Percentiles rank a stretch among this genome's conserved stretches.
phyloP scores from a whole-genome alignment of 225 moss, liverwort and hornwort genomes.

The Bryoerythrophyllum caledonicum region DNA sequence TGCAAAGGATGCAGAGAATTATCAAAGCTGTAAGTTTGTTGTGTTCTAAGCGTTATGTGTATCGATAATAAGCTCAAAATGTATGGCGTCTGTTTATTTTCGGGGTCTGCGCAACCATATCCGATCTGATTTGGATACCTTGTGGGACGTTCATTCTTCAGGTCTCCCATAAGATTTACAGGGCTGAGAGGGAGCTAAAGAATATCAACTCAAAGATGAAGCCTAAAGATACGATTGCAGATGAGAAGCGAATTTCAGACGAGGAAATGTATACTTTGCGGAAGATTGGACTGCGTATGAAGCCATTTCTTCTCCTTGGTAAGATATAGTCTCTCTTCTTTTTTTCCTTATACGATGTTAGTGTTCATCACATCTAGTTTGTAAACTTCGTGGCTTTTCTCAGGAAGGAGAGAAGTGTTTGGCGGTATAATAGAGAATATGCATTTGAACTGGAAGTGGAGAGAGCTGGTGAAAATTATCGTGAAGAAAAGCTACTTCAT shows the following conservation, averaged over 20 bases:
- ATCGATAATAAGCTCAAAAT: background rate
- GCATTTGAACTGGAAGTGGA: constrained; percentile 99
- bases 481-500: constrained; percentile 67
- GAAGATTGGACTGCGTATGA: constrained; percentile 92
- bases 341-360: background rate
- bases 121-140: constrained; percentile 23
- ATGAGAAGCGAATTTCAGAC: constrained; percentile 66
- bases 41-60: background rate
- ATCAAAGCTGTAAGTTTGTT: constrained; percentile 59
- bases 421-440: constrained; percentile 94
- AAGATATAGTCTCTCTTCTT: constrained; percentile 13
- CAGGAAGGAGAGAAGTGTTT: constrained; percentile 95
- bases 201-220: constrained; percentile 62
- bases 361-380: background rate
- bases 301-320: constrained; percentile 89
- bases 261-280: constrained; percentile 79
- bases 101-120: background rate
- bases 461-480: constrained; percentile 87
- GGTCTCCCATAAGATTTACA: constrained; percentile 69
- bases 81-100: background rate
- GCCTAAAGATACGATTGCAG: constrained; percentile 53
- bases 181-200: constrained; percentile 61
- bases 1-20: constrained; percentile 63
- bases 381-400: background rate
- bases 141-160: constrained; percentile 33